A percentile compares a stretch with the other conserved stretches of the same genome.
Conservation (phyloP, 2,329 filamentous ascomycete genomes). For the Hawksworthiomyces lignivorus region DNA sequence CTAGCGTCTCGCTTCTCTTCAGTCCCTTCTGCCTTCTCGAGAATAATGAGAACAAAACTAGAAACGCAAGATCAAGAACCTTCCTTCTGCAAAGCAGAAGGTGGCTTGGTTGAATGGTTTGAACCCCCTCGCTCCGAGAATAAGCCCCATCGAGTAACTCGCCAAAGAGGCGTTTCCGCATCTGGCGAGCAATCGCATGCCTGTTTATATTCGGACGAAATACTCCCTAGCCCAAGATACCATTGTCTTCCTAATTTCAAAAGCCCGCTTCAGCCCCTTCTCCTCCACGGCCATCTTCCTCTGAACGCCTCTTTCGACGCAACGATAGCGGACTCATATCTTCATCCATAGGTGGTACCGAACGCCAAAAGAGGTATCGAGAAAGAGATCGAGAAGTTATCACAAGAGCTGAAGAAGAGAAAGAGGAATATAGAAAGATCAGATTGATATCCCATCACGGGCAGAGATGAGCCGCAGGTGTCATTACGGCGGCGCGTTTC, state of each 20-base stretch:
- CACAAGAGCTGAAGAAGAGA: neutral
- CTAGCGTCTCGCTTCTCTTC: constrained; percentile 9
- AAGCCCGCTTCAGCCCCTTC: constrained; percentile 4
- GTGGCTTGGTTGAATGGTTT: constrained; percentile 23
- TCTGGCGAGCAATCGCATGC: constrained; percentile 84
- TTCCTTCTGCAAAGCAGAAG: neutral
- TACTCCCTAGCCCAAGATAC: constrained; percentile 46
- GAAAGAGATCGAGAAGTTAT: too few relatives aligned
- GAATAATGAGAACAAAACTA: neutral
- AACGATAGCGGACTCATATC: constrained; percentile 73
- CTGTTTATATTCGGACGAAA: constrained; percentile 91
- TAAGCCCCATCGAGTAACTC: constrained; percentile 99
- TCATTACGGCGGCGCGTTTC: constrained; percentile 99
- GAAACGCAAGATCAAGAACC: neutral
- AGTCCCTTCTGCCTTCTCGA: neutral
- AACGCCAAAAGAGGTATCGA: too few relatives aligned
- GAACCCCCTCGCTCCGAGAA: constrained; percentile 92
- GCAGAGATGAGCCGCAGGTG: constrained; percentile 79
- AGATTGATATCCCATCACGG: constrained; percentile 21
- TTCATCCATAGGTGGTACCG: constrained; percentile 54
- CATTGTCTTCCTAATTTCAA: constrained; percentile 22
- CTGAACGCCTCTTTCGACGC: constrained; percentile 3
- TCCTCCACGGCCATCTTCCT: neutral
- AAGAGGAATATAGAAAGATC: constrained; percentile 24
- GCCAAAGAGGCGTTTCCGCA: constrained; percentile 25